Percentiles rank a stretch among this genome's conserved stretches.
These are phyloP conservation scores for Rhodamnia rubescens DNA, from an alignment of 345 rosid species.

Conservation along the genomic window DNA sequence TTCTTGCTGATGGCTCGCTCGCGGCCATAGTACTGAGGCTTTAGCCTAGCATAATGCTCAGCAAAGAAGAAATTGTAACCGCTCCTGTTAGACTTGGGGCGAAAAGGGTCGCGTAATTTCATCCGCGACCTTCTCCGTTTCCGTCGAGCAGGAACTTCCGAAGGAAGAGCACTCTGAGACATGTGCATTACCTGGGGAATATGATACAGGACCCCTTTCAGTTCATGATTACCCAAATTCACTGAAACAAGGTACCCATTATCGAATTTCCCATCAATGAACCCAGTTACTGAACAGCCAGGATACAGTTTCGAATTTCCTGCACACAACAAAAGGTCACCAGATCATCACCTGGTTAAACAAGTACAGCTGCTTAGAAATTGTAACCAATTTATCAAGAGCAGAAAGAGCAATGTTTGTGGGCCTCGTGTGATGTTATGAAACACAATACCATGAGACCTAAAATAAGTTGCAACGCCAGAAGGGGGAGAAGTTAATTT, in stretches of 20 bases:
- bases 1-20: slow-evolving; percentile 53
- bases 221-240: slow-evolving; percentile 35
- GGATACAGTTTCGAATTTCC: slow-evolving; percentile 25
- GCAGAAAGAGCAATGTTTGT: background rate
- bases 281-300: slow-evolving; percentile 54
- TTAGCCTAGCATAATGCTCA: slow-evolving; percentile 50
- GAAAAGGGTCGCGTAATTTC: slow-evolving; percentile 38
- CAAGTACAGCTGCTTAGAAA: background rate
- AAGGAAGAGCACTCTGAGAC: slow-evolving; percentile 20
- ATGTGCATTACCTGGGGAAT: slow-evolving; percentile 14
- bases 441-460: background rate
- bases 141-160: slow-evolving; percentile 19
- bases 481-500: background rate
- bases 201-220: slow-evolving; percentile 62
- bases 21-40: slow-evolving; percentile 45
- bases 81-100: slow-evolving; percentile 64
- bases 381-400: background rate
- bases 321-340: slow-evolving; percentile 6
- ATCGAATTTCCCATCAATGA: slow-evolving; percentile 81
- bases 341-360: background rate
- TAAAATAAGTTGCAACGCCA: background rate
- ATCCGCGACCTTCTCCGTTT: slow-evolving; percentile 41
- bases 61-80: slow-evolving; percentile 73
- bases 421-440: background rate
- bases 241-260: slow-evolving; percentile 56